A percentile compares a stretch with the other conserved stretches of the same genome.
These are phyloP conservation scores for Jamesozyma hellenica DNA, from an alignment of 805 yeast genomes.

Conservation along the genomic window DNA sequence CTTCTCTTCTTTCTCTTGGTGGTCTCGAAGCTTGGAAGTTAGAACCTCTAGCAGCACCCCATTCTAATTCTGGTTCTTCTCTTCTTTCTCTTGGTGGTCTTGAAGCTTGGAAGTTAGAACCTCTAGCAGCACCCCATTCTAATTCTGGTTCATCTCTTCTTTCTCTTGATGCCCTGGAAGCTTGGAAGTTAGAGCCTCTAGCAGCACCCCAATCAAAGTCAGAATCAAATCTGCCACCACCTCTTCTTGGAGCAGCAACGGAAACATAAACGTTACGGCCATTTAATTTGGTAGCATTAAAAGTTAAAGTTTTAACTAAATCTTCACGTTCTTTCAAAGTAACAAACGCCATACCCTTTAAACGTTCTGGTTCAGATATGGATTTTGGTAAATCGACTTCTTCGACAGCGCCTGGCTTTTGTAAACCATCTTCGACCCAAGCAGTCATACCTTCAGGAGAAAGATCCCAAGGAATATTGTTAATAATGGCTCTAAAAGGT, in stretches of 20 bases:
- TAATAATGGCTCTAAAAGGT: constrained; percentile 84
- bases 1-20: constrained; percentile 31
- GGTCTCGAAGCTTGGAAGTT: constrained; percentile 27
- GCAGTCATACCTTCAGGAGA: constrained; percentile 52
- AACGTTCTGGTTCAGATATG: constrained; percentile 45
- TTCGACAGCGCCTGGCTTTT: constrained; percentile 44
- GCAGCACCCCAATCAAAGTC: constrained; percentile 38
- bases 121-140: constrained; percentile 46
- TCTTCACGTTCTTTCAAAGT: constrained; percentile 71
- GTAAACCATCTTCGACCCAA: constrained; percentile 48
- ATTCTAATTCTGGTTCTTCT: constrained; percentile 37
- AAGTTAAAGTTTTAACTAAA: constrained; percentile 60
- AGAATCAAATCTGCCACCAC: constrained; percentile 36
- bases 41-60: constrained; percentile 44
- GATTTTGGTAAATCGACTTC: constrained; percentile 70
- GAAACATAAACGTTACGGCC: constrained; percentile 65
- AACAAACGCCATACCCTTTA: constrained; percentile 83
- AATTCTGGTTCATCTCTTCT: constrained; percentile 35
- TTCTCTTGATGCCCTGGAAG: constrained; percentile 15
- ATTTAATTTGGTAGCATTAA: constrained; percentile 58
- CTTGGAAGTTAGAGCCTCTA: constrained; percentile 36
- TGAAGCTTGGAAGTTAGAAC: constrained; percentile 29
- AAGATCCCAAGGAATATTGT: constrained; percentile 76
- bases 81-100: constrained; percentile 26
- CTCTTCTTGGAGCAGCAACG: constrained; percentile 64